Conservation (phyloP, 1,284 basidiomycete genomes). For the Caloboletus firmus region DNA sequence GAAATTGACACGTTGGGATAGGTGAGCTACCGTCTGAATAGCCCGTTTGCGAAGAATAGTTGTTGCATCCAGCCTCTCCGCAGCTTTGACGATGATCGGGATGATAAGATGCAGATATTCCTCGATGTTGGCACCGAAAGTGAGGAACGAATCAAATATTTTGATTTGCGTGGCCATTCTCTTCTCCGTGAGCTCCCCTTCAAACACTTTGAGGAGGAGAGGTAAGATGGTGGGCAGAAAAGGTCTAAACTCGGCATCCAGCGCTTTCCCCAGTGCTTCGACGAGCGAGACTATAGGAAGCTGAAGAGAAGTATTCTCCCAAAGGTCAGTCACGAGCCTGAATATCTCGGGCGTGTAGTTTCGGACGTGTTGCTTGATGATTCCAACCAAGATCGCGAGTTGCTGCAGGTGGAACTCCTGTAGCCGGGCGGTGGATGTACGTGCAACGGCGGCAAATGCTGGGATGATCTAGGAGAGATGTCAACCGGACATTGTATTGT, state of each 20-base stretch:
- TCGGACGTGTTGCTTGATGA: slow-evolving; percentile 97
- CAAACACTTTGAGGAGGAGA: slow-evolving; percentile 88
- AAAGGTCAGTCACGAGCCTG: slow-evolving; percentile 81
- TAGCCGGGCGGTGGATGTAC: slow-evolving; percentile 75
- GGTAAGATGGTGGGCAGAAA: slow-evolving; percentile 94
- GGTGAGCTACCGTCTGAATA: slow-evolving; percentile 87
- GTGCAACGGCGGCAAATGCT: slow-evolving; percentile 89
- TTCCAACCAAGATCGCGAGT: slow-evolving; percentile 92
- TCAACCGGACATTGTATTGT: background rate
- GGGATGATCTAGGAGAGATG: slow-evolving; percentile 81
- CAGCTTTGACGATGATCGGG: slow-evolving; percentile 90
- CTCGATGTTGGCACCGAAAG: slow-evolving; percentile 96
- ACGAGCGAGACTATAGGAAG: slow-evolving; percentile 92
- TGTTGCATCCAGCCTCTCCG: slow-evolving; percentile 82
- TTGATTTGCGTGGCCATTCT: slow-evolving; percentile 81
- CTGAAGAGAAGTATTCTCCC: slow-evolving; percentile 86
- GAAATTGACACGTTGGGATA: slow-evolving; percentile 95
- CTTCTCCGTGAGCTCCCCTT: slow-evolving; percentile 82
- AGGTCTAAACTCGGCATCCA: slow-evolving; percentile 98
- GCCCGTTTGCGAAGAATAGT: slow-evolving; percentile 83
- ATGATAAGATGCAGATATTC: slow-evolving; percentile 98
- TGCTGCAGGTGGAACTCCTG: slow-evolving; percentile 98
- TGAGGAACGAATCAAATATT: slow-evolving; percentile 91
- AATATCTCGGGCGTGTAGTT: slow-evolving; percentile 88
- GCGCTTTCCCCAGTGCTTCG: slow-evolving; percentile 91